Evolutionary conservation across 352 stramenopile species (phyloP).

Genomic region (Phytophthora fragariaefolia): DNA sequence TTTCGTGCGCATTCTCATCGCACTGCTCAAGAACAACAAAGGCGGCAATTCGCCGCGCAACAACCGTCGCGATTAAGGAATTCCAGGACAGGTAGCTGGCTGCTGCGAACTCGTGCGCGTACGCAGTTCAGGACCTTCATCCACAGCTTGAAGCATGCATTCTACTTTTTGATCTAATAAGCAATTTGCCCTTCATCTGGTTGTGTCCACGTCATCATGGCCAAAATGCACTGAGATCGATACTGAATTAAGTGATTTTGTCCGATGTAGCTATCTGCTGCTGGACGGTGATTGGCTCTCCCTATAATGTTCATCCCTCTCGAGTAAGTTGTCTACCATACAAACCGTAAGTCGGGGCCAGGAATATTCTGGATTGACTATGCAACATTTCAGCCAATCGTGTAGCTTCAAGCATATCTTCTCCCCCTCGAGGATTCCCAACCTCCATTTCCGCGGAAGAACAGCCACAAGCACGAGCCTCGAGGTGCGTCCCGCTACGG

Average conservation of each 20-base stretch:
- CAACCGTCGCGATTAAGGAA: slow-evolving; percentile 39
- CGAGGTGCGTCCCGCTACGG: slow-evolving; percentile 6
- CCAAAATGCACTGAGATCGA: slow-evolving; percentile 11
- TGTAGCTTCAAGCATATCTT: slow-evolving; percentile 7
- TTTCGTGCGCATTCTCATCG: slow-evolving; percentile 88
- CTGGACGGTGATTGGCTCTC: neutral
- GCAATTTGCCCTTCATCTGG: neutral
- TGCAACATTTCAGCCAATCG: slow-evolving; percentile 16
- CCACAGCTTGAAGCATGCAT: slow-evolving; percentile 26
- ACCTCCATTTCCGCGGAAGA: slow-evolving; percentile 39
- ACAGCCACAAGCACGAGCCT: slow-evolving; percentile 26
- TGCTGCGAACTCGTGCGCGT: neutral
- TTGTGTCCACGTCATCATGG: slow-evolving; percentile 27
- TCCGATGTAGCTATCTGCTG: no score
- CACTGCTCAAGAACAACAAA: slow-evolving; percentile 74
- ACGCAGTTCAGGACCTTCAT: slow-evolving; percentile 9
- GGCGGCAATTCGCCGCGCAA: slow-evolving; percentile 51
- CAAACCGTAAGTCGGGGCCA: neutral
- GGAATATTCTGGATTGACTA: slow-evolving; percentile 12
- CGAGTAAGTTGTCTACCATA: neutral
- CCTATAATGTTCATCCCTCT: neutral
- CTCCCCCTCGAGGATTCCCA: slow-evolving; percentile 5
- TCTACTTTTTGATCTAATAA: slow-evolving; percentile 17
- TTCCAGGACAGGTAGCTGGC: neutral
- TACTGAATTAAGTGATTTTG: no score